Percentiles rank a stretch among this genome's conserved stretches.
phyloP scores from a whole-genome alignment of 768 basidiomycete species.

The Mycena albidolilacea region DNA sequence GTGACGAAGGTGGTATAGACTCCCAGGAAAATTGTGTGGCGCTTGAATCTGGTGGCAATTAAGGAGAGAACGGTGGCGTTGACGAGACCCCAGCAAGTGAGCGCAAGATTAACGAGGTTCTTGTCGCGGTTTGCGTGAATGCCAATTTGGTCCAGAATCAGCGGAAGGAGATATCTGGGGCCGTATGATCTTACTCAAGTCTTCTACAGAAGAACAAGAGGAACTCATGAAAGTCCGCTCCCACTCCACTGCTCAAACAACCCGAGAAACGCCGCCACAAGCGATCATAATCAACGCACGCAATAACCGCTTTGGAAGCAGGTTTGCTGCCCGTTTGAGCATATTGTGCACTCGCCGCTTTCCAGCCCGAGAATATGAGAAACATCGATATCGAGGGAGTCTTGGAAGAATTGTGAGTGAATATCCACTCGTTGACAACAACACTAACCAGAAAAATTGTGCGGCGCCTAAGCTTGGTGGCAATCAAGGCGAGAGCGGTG shows the following conservation, averaged over 20 bases:
- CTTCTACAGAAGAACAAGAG: not conserved
- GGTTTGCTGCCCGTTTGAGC: too few species aligned
- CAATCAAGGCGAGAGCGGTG: constrained; percentile 62
- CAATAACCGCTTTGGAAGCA: too few species aligned
- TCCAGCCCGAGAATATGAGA: too few species aligned
- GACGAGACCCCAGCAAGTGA: constrained; percentile 69
- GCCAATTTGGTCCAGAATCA: constrained; percentile 68
- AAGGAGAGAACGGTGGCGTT: constrained; percentile 67
- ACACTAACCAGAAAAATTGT: too few species aligned
- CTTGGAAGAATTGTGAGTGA: too few species aligned
- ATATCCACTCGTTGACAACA: too few species aligned
- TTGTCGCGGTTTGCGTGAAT: constrained; percentile 64
- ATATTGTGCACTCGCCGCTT: too few species aligned
- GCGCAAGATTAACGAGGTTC: constrained; percentile 70
- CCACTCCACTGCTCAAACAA: constrained; percentile 77
- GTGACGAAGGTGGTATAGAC: too few species aligned
- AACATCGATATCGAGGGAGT: too few species aligned
- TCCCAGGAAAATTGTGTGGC: too few species aligned
- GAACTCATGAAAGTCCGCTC: constrained; percentile 59
- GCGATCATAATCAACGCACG: too few species aligned
- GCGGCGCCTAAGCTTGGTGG: constrained; percentile 53
- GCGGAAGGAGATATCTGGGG: constrained; percentile 66
- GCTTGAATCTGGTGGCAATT: constrained; percentile 57
- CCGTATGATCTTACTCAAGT: not conserved
- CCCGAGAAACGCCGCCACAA: constrained; percentile 60